These are phyloP conservation scores for Colletotrichum tabaci DNA, from an alignment of 2,329 filamentous ascomycete species.

Conservation along the genomic window DNA sequence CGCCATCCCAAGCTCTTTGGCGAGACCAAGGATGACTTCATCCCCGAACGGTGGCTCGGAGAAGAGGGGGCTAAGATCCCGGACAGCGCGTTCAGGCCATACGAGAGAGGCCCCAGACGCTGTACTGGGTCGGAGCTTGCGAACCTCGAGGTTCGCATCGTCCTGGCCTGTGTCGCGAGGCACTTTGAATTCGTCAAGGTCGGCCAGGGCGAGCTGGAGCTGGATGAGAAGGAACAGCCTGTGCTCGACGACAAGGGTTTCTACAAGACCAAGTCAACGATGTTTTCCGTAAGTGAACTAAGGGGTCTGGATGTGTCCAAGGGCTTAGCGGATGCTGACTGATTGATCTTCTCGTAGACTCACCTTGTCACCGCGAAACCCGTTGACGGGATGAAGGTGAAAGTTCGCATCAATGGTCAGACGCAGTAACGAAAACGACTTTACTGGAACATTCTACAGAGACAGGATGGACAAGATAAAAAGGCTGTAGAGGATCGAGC, in stretches of 20 bases:
- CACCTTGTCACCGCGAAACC: slow-evolving; percentile 35
- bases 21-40: slow-evolving; percentile 52
- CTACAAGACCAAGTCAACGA: slow-evolving; percentile 35
- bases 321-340: neutral
- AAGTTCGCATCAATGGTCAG: slow-evolving; percentile 25
- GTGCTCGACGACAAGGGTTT: slow-evolving; percentile 30
- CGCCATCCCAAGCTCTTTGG: slow-evolving; percentile 52
- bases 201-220: slow-evolving; percentile 35
- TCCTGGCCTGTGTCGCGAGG: slow-evolving; percentile 28
- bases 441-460: neutral
- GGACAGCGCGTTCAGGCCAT: slow-evolving; percentile 30
- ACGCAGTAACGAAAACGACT: neutral
- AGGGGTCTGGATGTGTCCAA: neutral
- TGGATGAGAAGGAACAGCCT: slow-evolving; percentile 21
- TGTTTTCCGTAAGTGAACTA: slow-evolving; percentile 25
- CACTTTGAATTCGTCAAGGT: slow-evolving; percentile 37
- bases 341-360: neutral
- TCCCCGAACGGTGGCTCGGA: slow-evolving; percentile 57
- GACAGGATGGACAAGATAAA: neutral
- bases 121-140: slow-evolving; percentile 35
- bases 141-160: slow-evolving; percentile 29
- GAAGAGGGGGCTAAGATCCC: slow-evolving; percentile 31
- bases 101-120: slow-evolving; percentile 30
- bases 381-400: slow-evolving; percentile 36
- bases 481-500: neutral